Percentiles rank a stretch among this genome's conserved stretches.
These are phyloP conservation scores for Mucor saturninus DNA, from an alignment of 371 early-diverging fungal genomes.

Conservation along the genomic window DNA sequence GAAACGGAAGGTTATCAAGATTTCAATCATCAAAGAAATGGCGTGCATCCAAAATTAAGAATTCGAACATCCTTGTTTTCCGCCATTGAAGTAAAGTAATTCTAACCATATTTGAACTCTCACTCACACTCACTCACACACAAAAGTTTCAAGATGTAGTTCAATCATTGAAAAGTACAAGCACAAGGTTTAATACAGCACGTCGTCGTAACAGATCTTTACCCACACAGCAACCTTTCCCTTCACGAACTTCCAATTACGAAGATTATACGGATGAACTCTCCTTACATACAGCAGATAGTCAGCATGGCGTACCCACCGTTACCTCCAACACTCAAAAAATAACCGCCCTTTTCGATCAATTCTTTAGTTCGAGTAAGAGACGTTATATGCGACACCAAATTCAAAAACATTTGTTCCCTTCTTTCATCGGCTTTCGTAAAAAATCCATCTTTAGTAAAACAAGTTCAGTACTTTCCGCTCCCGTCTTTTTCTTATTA, in stretches of 20 bases:
- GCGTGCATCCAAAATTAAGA: constrained; percentile 40
- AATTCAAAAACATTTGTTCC: constrained; percentile 48
- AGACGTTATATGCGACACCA: constrained; percentile 13
- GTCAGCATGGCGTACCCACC: constrained; percentile 6
- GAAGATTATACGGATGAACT: constrained; percentile 25
- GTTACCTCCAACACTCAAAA: too few relatives aligned
- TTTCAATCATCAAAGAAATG: constrained; percentile 25
- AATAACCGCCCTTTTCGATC: not conserved
- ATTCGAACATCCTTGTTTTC: constrained; percentile 52
- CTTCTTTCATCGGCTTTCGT: constrained; percentile 54
- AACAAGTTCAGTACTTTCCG: constrained; percentile 54
- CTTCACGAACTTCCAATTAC: not conserved
- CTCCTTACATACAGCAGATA: constrained; percentile 27
- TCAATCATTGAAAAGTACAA: constrained; percentile 44
- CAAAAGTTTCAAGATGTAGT: constrained; percentile 60
- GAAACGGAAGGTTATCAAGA: constrained; percentile 52
- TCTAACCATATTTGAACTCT: not conserved
- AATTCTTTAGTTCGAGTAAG: constrained; percentile 12
- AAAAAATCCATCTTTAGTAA: constrained; percentile 59
- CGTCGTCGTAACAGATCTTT: not conserved
- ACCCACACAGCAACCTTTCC: constrained; percentile 5
- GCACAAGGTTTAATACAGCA: constrained; percentile 13
- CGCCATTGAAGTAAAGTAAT: constrained; percentile 45
- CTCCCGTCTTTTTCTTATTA: constrained; percentile 59
- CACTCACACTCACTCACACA: too few relatives aligned